A percentile compares a stretch with the other conserved stretches of the same genome.
Conservation (phyloP, 345 rosid species). For the Eucalyptus regnans region DNA sequence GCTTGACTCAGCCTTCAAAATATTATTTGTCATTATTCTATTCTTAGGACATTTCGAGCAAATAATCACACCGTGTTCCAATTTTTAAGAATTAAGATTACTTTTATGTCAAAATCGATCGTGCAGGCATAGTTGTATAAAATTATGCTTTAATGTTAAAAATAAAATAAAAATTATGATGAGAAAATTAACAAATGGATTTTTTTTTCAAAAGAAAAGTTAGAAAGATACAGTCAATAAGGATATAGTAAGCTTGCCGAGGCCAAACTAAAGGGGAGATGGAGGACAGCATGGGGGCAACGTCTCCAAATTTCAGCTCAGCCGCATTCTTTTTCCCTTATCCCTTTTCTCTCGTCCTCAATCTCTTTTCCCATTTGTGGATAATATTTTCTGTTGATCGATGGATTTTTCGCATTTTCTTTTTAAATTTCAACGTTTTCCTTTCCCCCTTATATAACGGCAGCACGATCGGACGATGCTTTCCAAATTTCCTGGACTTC, state of each 20-base stretch:
- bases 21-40: not conserved
- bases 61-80: rapidly evolving
- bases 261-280: not conserved
- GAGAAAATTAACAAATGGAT: not conserved
- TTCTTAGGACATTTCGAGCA: not conserved
- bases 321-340: not conserved
- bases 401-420: not conserved
- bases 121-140: not conserved
- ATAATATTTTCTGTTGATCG: not conserved
- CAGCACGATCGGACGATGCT: not conserved
- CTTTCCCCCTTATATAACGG: not conserved
- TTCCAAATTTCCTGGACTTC: not conserved
- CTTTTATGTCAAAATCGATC: not conserved
- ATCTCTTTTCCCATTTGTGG: not conserved
- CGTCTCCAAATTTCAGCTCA: not conserved
- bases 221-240: not conserved
- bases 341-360: not conserved
- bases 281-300: not conserved
- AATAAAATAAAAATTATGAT: no score
- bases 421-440: not conserved
- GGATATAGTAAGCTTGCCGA: not conserved
- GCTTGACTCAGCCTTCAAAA: no score
- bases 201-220: not conserved
- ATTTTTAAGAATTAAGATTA: not conserved
- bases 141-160: not conserved